Base-by-base conservation (phyloP, 768 basidiomycete species). In the Chlorophyllum brunneum region DNA sequence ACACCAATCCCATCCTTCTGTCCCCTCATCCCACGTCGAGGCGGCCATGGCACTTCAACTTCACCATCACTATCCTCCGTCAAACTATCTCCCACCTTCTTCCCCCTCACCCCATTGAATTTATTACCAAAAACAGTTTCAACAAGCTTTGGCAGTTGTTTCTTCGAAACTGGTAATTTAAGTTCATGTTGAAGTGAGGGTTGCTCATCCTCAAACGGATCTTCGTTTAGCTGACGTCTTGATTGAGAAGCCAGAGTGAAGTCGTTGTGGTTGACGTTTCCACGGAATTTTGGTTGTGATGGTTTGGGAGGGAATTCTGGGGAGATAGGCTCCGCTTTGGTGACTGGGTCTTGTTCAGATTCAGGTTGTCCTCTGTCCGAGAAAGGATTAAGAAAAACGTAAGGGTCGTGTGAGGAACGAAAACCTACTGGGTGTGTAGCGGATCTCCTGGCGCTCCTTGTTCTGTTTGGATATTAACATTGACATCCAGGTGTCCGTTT, bases 191-290 rank as follows among this genome's bases (percentile, higher is more conserved):
- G 24, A 3, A 29, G 43, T 7, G 43, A 20, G 3, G 51, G 26
- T 6, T 27, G 36, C 10, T 15, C 27, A 22, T 53, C 51, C 15
- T 45, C 43, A 20, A 53, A 53, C 4, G 51, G 51, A 30, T 53
- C 44, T 5, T 46, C 44, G 16, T 39, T 10, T 8, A 27, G 1
- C 1, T 16, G 13, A 8, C 26, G 41, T 9, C 31, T 22, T 10
- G 43, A 46, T 20, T 39, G 43, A 18, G 51, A 46, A 5, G 26
- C 5, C 20, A 33, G 20, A 4, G 36, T 27, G 24, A 53, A 39
- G 22, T 30, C 11, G 23, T 39, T 38, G 11, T n/a, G 42, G 13
- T 16, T 22, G 18, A 15, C 15, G 7, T 6, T 2, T 6, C 34
- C 9, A 6, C 15, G 43, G 5, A 15, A n/a, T 37, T 52, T 52